Base-by-base conservation (phyloP, 139 green algal species). In the Trebouxia sp. region DNA sequence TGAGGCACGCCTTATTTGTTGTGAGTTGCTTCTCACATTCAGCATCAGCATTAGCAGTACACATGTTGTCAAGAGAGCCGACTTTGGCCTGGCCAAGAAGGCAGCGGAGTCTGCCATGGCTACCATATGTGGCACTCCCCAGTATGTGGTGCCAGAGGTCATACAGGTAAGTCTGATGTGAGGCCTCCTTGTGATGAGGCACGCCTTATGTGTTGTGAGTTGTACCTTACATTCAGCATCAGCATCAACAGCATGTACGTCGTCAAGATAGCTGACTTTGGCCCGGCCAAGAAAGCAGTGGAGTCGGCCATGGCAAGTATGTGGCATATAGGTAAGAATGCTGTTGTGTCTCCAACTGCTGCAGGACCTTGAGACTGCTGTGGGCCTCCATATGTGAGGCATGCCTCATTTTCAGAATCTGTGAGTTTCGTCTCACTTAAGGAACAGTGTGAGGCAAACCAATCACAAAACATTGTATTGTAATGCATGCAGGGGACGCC, bases 81-180 rank as follows among this genome's bases (percentile, higher is more conserved):
- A 98, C 76, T 98, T 98, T 90, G 95, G 95, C 1, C 84, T 98
- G 47, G 93, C 94, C 3, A 96, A 96, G 83, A 89, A 91, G 47
- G 82, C 82, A 11, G 80, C 55, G 0, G 77, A 77, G 41, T 81
- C 55, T 14, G 78, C 83, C 7, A 92, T 98, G 87, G 85, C 87
- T 53, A 98, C 94, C 9, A 87, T 98, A 55, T 97, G 94, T 45
- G 95, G 95, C 10, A 97, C 95, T 14, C 95, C 95, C 6, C 90
- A 94, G 84, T 98, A 98, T 66, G 94, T 98, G 22, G 95, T 95
- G 2, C 95, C 95, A 8, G 95, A 98, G 84, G 92, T 98, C 78
- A 97, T 97, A 65, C 80, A 87, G 51, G 85, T 78, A 7, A 14
- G 78, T 8, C 47, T 81, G 5, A 55, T 82, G 65, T 90, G 89